Conservation (phyloP, 2,329 filamentous ascomycete species). For the Fulvia fulva region DNA sequence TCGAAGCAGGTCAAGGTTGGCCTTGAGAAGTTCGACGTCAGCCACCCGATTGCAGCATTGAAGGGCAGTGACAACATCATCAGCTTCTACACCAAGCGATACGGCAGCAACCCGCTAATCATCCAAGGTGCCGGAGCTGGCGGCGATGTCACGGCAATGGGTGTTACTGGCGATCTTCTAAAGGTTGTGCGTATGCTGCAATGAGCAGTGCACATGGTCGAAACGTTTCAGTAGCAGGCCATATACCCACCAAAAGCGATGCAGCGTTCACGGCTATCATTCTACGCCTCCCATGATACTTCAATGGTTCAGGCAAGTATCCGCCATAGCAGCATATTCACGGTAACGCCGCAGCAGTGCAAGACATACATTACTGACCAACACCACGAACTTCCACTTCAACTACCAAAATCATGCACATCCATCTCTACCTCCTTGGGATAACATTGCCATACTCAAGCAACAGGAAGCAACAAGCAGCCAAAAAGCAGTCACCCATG, state of each 20-base stretch:
- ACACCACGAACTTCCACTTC: background rate
- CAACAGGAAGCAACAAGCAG: too few species aligned
- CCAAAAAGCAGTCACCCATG: too few species aligned
- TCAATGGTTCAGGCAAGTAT: background rate
- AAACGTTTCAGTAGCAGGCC: background rate
- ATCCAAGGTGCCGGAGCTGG: constrained; percentile 90
- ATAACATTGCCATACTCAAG: background rate
- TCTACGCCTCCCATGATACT: too few species aligned
- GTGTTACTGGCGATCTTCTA: constrained; percentile 86
- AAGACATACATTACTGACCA: background rate
- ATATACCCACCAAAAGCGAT: constrained; percentile 1
- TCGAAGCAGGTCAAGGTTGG: constrained; percentile 83
- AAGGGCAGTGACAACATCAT: constrained; percentile 99
- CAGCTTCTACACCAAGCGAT: constrained; percentile 95
- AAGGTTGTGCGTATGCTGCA: constrained; percentile 74
- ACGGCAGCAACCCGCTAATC: constrained; percentile 85
- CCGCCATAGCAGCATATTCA: background rate
- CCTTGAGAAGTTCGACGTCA: constrained; percentile 75
- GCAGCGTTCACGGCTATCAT: background rate
- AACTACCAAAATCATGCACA: background rate
- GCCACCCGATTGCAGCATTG: constrained; percentile 85
- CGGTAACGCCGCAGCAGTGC: background rate
- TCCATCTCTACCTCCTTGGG: background rate
- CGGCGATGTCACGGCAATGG: constrained; percentile 95
- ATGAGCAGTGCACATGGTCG: background rate